Evolutionary conservation across 371 early-diverging fungal species (phyloP).

Genomic region (Circinella minor): DNA sequence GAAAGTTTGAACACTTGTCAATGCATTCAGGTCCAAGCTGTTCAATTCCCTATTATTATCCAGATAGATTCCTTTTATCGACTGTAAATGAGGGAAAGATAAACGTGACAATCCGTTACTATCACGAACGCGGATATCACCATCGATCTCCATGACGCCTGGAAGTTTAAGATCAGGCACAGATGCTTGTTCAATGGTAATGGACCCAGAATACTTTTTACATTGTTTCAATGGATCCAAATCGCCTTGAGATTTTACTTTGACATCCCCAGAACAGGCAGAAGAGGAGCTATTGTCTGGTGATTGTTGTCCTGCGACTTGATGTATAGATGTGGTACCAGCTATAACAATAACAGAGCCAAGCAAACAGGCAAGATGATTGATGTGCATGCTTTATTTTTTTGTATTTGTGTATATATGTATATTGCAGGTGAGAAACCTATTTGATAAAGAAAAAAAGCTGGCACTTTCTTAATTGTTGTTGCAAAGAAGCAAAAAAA

Average conservation of each 20-base stretch:
- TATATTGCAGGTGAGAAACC: too few relatives aligned
- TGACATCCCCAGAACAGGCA: slow-evolving; percentile 31
- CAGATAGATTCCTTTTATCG: slow-evolving; percentile 48
- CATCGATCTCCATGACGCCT: slow-evolving; percentile 40
- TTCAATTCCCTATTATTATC: slow-evolving; percentile 49
- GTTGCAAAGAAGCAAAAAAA: too few relatives aligned
- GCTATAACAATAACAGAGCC: not conserved
- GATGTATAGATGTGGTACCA: not conserved
- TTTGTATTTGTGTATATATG: not conserved
- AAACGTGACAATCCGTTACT: slow-evolving; percentile 41
- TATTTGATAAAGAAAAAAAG: too few relatives aligned
- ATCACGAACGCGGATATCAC: slow-evolving; percentile 47
- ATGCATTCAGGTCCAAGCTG: slow-evolving; percentile 32
- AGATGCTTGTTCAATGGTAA: slow-evolving; percentile 36
- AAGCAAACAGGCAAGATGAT: not conserved
- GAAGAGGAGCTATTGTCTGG: not conserved
- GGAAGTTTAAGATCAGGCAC: slow-evolving; percentile 27
- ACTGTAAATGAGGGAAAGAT: slow-evolving; percentile 41
- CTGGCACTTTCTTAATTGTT: too few relatives aligned
- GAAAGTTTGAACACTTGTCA: slow-evolving; percentile 37
- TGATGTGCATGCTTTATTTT: not conserved
- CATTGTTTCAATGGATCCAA: slow-evolving; percentile 45
- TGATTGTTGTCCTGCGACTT: not conserved
- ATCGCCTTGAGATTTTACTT: slow-evolving; percentile 42
- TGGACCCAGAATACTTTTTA: slow-evolving; percentile 44